Percentiles rank a stretch among this genome's conserved stretches.
Evolutionary conservation across 768 basidiomycete genomes (phyloP).

Genomic region (Lactarius quietus): DNA sequence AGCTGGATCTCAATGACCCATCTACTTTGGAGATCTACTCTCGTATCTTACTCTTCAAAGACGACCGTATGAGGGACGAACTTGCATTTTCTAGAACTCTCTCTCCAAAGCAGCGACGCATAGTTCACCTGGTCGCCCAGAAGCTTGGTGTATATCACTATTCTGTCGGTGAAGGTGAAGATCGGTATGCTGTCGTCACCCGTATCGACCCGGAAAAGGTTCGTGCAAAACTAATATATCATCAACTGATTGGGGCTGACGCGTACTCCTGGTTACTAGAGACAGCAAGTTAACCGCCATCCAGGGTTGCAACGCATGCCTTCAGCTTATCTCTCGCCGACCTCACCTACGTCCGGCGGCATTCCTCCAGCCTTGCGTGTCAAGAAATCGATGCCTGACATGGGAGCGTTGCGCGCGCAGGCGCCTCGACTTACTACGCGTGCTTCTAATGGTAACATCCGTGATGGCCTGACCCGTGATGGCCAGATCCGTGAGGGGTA

Average conservation of each 20-base stretch:
- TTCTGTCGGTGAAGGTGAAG: slow-evolving; percentile 89
- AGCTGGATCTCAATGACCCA: slow-evolving; percentile 95
- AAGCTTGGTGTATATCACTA: slow-evolving; percentile 95
- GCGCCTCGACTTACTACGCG: slow-evolving; percentile 77
- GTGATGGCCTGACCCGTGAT: too few species aligned
- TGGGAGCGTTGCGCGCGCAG: slow-evolving; percentile 80
- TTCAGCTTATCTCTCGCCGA: slow-evolving; percentile 70
- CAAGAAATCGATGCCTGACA: slow-evolving; percentile 99
- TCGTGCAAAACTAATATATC: slow-evolving; percentile 33
- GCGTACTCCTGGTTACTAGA: slow-evolving; percentile 6
- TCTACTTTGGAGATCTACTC: slow-evolving; percentile 97
- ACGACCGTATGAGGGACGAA: slow-evolving; percentile 95
- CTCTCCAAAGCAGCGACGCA: slow-evolving; percentile 78
- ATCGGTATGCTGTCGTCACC: slow-evolving; percentile 91
- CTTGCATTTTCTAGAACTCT: slow-evolving; percentile 92
- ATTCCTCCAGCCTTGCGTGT: slow-evolving; percentile 61
- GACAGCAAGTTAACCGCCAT: slow-evolving; percentile 45
- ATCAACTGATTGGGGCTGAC: neutral
- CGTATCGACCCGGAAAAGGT: slow-evolving; percentile 83
- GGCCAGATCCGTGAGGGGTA: slow-evolving; percentile 86
- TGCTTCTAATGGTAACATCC: slow-evolving; percentile 85
- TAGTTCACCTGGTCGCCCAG: slow-evolving; percentile 95
- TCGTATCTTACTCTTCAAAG: slow-evolving; percentile 93
- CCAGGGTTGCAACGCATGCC: slow-evolving; percentile 72
- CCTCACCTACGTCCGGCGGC: slow-evolving; percentile 39